Evolutionary conservation across 257 asterid species (phyloP).

Genomic region (Fraxinus americana): DNA sequence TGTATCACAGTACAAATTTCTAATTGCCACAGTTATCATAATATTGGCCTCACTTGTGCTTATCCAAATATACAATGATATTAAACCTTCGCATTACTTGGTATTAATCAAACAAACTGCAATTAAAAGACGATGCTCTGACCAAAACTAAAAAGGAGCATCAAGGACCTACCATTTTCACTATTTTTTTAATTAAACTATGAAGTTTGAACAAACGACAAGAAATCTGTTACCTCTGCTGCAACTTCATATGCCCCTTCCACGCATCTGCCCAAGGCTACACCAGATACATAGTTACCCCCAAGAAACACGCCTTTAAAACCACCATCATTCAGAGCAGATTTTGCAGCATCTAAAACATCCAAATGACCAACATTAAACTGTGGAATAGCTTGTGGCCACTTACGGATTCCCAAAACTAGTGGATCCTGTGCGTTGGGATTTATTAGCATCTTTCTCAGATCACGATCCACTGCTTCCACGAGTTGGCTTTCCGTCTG

Average conservation of each 20-base stretch:
- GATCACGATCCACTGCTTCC: slow-evolving; percentile 92
- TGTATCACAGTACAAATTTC: not conserved
- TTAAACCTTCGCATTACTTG: not conserved
- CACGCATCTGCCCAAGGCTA: slow-evolving; percentile 92
- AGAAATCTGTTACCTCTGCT: slow-evolving; percentile 63
- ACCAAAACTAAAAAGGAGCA: not conserved
- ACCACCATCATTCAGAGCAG: slow-evolving; percentile 60
- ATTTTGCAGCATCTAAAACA: slow-evolving; percentile 58
- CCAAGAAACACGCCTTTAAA: slow-evolving; percentile 77
- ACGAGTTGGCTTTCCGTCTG: slow-evolving; percentile 85
- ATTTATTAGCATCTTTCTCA: slow-evolving; percentile 86
- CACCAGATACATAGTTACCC: slow-evolving; percentile 90
- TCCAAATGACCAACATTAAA: slow-evolving; percentile 88
- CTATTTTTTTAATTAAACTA: slow-evolving; percentile 19
- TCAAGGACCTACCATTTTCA: slow-evolving; percentile 1
- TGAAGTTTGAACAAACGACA: slow-evolving; percentile 37
- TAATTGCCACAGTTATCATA: not conserved
- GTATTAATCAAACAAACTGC: slow-evolving; percentile 16
- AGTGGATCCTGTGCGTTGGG: slow-evolving; percentile 66
- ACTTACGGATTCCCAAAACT: slow-evolving; percentile 73
- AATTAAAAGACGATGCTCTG: not conserved
- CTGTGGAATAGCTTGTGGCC: slow-evolving; percentile 98
- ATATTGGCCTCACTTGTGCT: not conserved
- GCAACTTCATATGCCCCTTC: slow-evolving; percentile 91
- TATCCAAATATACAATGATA: not conserved